These are phyloP conservation scores for Starmerella sirachaensis DNA, from an alignment of 805 yeast species.

Conservation along the genomic window DNA sequence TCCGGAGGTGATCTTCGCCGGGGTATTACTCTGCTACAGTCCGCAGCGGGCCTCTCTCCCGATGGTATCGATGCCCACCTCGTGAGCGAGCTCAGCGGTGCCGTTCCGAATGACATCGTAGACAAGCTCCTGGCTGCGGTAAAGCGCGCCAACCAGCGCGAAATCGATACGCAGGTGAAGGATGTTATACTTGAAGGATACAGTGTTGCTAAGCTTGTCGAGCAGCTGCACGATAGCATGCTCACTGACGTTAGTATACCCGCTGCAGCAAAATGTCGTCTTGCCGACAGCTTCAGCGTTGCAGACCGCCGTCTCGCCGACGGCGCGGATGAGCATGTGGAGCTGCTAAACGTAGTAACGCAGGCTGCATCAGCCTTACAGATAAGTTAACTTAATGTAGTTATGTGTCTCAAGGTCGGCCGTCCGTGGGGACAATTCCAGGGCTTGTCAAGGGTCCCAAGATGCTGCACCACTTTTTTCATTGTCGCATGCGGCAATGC, in stretches of 20 bases:
- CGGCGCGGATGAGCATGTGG: slow-evolving; percentile 85
- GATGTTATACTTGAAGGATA: slow-evolving; percentile 55
- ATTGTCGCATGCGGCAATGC: slow-evolving; percentile 47
- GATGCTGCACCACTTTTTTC: slow-evolving; percentile 53
- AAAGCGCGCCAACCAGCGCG: slow-evolving; percentile 25
- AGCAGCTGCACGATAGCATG: slow-evolving; percentile 59
- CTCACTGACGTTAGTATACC: slow-evolving; percentile 42
- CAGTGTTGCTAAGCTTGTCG: slow-evolving; percentile 61
- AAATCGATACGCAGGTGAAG: slow-evolving; percentile 33
- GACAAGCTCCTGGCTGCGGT: slow-evolving; percentile 32
- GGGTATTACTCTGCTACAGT: slow-evolving; percentile 82
- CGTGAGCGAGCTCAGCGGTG: slow-evolving; percentile 66
- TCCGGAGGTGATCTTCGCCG: slow-evolving; percentile 86
- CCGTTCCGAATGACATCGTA: slow-evolving; percentile 44
- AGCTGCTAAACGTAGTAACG: slow-evolving; percentile 52
- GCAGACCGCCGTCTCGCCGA: slow-evolving; percentile 63
- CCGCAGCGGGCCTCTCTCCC: slow-evolving; percentile 37
- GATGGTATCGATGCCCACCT: slow-evolving; percentile 33
- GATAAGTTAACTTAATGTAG: slow-evolving; percentile 33
- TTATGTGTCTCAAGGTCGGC: slow-evolving; percentile 88
- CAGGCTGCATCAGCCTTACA: slow-evolving; percentile 33
- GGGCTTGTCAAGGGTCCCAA: slow-evolving; percentile 71
- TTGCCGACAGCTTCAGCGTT: slow-evolving; percentile 56
- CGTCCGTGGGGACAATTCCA: slow-evolving; percentile 96
- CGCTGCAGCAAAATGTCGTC: slow-evolving; percentile 47